Conservation (phyloP, 1,284 basidiomycete genomes). For the Cutaneotrichosporon daszewskae region DNA sequence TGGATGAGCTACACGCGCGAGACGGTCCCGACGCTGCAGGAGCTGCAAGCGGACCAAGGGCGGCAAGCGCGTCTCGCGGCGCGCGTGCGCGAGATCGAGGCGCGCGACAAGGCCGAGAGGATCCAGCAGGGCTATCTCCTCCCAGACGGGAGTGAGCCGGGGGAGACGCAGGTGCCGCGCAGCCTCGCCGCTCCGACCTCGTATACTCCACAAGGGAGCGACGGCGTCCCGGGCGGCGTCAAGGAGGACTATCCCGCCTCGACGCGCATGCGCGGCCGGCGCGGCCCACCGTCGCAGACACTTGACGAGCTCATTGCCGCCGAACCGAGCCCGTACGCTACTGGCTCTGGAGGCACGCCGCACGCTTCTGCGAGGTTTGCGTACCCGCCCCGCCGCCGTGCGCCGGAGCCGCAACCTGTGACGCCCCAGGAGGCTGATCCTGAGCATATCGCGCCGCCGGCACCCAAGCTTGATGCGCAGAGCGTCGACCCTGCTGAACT, state of each 20-base stretch:
- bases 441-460: conserved; percentile 21
- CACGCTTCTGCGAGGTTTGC: background rate
- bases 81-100: conserved; percentile 33
- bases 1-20: conserved; percentile 36
- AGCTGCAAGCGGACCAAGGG: conserved; percentile 29
- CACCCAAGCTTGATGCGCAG: conserved; percentile 28
- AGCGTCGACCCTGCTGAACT: conserved; percentile 24
- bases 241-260: too few species aligned
- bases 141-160: conserved; percentile 20
- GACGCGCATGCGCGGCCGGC: too few species aligned
- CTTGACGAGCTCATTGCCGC: too few species aligned
- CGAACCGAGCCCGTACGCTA: background rate
- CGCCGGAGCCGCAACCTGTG: background rate
- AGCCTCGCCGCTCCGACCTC: too few species aligned
- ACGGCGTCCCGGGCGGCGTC: too few species aligned
- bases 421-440: background rate
- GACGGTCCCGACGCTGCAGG: conserved; percentile 28
- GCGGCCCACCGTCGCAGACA: too few species aligned
- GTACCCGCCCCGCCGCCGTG: background rate
- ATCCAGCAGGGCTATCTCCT: conserved; percentile 41
- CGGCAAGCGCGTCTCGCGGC: conserved; percentile 24
- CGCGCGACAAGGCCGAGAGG: conserved; percentile 35
- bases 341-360: background rate
- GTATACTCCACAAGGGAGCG: background rate
- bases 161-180: background rate